Conservation (phyloP, 2,329 filamentous ascomycete genomes). For the Fusarium graminum region DNA sequence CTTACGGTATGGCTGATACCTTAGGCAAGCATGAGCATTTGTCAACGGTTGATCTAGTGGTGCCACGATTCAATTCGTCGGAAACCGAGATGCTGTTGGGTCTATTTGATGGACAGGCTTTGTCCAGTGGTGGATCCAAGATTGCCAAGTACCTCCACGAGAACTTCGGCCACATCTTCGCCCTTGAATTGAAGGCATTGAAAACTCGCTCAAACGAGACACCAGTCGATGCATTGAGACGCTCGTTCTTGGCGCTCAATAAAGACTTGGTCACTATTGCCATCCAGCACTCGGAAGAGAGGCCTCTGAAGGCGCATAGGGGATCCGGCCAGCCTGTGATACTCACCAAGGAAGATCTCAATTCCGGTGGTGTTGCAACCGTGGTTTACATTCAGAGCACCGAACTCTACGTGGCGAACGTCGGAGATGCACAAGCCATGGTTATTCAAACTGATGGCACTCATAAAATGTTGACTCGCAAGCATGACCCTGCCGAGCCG, state of each 20-base stretch:
- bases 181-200: constrained; percentile 81
- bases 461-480: constrained; percentile 85
- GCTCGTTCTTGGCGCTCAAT: constrained; percentile 90
- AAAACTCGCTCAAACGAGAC: constrained; percentile 77
- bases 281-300: constrained; percentile 82
- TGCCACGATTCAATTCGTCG: constrained; percentile 89
- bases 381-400: constrained; percentile 90
- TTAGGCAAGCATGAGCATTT: constrained; percentile 93
- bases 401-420: constrained; percentile 93
- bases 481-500: constrained; percentile 92
- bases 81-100: constrained; percentile 92
- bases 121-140: constrained; percentile 90
- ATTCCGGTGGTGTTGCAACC: constrained; percentile 91
- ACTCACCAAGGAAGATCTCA: constrained; percentile 88
- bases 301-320: constrained; percentile 74
- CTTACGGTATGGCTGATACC: constrained; percentile 98
- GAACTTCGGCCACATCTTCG: constrained; percentile 89
- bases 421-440: constrained; percentile 96
- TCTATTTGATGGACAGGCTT: constrained; percentile 95
- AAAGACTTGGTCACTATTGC: constrained; percentile 92
- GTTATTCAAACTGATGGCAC: constrained; percentile 90
- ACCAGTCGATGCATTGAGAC: constrained; percentile 83
- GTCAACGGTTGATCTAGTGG: constrained; percentile 94
- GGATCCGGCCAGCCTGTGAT: constrained; percentile 79
- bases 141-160: constrained; percentile 97